phyloP scores from a whole-genome alignment of 2,329 filamentous ascomycete species.

The Penicillium capsulatum region DNA sequence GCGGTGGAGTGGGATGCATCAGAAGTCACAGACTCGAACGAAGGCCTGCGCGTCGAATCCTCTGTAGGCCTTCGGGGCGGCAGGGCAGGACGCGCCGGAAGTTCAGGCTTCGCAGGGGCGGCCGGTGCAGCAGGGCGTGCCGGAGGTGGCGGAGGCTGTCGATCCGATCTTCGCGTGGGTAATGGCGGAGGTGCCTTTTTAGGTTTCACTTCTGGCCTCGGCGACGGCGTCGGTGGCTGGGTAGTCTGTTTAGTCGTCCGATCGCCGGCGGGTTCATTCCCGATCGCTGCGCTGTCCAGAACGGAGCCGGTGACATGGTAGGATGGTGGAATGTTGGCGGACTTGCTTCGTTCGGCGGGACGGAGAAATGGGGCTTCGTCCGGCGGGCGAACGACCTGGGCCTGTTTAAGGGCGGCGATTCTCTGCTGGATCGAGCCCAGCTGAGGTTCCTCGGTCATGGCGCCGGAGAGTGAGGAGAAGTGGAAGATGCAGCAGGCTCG shows the following conservation, averaged over 20 bases:
- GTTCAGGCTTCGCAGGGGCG: constrained; percentile 32
- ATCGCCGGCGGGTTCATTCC: constrained; percentile 28
- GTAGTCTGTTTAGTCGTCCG: constrained; percentile 22
- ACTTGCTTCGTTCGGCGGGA: constrained; percentile 27
- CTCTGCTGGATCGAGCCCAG: constrained; percentile 45
- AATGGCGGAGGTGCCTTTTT: constrained; percentile 43
- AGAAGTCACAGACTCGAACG: constrained; percentile 52
- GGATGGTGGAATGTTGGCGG: constrained; percentile 35
- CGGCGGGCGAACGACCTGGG: constrained; percentile 38
- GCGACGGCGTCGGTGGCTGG: constrained; percentile 18
- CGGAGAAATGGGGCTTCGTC: constrained; percentile 28
- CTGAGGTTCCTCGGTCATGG: constrained; percentile 43
- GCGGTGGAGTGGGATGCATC: constrained; percentile 48
- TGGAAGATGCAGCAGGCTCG: constrained; percentile 10
- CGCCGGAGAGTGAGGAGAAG: background rate
- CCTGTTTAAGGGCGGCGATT: constrained; percentile 44
- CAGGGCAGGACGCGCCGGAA: constrained; percentile 39
- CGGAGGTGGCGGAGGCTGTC: constrained; percentile 17
- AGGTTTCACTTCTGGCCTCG: constrained; percentile 24
- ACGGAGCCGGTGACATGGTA: constrained; percentile 31
- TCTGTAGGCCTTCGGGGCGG: constrained; percentile 44
- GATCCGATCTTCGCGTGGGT: constrained; percentile 39
- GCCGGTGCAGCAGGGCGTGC: constrained; percentile 3
- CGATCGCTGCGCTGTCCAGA: constrained; percentile 19
- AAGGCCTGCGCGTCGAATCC: constrained; percentile 36